phyloP scores from a whole-genome alignment of 352 stramenopile genomes.

The Globisporangium paroecandrum region DNA sequence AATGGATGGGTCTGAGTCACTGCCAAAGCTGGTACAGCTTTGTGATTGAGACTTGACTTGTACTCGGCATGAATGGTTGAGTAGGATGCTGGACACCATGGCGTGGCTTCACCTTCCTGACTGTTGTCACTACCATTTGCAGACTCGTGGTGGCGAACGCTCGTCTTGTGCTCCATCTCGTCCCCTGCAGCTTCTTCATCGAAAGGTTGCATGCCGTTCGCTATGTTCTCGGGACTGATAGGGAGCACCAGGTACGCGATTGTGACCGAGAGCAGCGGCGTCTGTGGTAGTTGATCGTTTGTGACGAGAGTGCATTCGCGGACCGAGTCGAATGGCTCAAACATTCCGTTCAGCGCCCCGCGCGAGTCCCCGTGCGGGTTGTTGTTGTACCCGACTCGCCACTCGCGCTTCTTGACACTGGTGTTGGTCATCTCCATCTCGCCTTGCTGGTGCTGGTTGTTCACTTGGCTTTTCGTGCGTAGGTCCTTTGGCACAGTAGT shows the following conservation, averaged over 20 bases:
- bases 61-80: conserved; percentile 17
- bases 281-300: conserved; percentile 1
- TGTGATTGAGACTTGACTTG: conserved; percentile 4
- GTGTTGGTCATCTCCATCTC: neutral
- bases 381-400: conserved; percentile 52
- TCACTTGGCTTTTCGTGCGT: conserved; percentile 12
- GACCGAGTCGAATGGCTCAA: conserved; percentile 41
- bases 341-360: conserved; percentile 35
- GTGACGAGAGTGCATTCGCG: conserved; percentile 26
- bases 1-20: conserved; percentile 31
- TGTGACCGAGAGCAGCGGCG: conserved; percentile 10
- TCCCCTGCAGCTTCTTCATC: conserved; percentile 20
- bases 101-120: neutral
- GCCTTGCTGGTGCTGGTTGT: neutral
- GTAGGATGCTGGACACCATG: conserved; percentile 46
- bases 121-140: neutral
- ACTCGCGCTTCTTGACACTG: conserved; percentile 24
- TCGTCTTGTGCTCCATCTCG: conserved; percentile 21
- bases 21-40: neutral
- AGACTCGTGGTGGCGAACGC: neutral
- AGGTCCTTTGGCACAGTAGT: conserved; percentile 45
- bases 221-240: conserved; percentile 12
- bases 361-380: conserved; percentile 19
- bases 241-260: conserved; percentile 30
- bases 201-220: conserved; percentile 18